Conservation (phyloP, 352 stramenopile species). For the Phytophthora sp. region DNA sequence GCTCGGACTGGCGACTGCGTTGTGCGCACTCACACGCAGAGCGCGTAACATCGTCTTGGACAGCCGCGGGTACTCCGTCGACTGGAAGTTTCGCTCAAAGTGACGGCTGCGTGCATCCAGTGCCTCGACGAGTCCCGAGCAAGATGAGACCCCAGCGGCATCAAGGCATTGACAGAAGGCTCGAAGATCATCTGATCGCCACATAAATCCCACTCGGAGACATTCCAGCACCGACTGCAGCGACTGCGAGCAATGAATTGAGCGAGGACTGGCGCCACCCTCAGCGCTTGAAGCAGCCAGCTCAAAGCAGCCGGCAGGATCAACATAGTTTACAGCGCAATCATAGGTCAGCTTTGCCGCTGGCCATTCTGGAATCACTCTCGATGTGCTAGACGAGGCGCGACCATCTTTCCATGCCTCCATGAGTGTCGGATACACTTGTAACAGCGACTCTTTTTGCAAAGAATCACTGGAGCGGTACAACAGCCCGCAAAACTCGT, state of each 20-base stretch:
- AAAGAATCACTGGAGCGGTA: conserved; percentile 58
- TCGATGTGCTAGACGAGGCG: conserved; percentile 19
- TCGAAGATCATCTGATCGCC: conserved; percentile 39
- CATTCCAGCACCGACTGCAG: conserved; percentile 37
- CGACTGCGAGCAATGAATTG: conserved; percentile 39
- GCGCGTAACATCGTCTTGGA: conserved; percentile 50
- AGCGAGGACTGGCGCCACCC: neutral
- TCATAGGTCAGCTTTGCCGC: conserved; percentile 26
- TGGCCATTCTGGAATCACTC: conserved; percentile 52
- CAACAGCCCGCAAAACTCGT: conserved; percentile 72
- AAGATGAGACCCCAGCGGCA: conserved; percentile 45
- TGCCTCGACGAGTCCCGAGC: conserved; percentile 40
- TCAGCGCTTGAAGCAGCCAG: too few species aligned
- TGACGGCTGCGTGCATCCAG: conserved; percentile 35
- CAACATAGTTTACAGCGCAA: conserved; percentile 29
- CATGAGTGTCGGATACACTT: conserved; percentile 68
- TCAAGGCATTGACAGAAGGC: conserved; percentile 50
- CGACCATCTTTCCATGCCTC: conserved; percentile 52
- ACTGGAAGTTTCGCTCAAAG: conserved; percentile 64
- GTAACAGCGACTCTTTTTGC: conserved; percentile 49
- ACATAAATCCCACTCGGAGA: conserved; percentile 56
- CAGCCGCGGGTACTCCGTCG: conserved; percentile 51
- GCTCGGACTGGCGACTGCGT: neutral
- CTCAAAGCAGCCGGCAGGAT: neutral
- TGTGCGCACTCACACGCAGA: conserved; percentile 24